Evolutionary conservation across 169 alveolate species (phyloP).

Genomic region (Sarcocystis neurona): DNA sequence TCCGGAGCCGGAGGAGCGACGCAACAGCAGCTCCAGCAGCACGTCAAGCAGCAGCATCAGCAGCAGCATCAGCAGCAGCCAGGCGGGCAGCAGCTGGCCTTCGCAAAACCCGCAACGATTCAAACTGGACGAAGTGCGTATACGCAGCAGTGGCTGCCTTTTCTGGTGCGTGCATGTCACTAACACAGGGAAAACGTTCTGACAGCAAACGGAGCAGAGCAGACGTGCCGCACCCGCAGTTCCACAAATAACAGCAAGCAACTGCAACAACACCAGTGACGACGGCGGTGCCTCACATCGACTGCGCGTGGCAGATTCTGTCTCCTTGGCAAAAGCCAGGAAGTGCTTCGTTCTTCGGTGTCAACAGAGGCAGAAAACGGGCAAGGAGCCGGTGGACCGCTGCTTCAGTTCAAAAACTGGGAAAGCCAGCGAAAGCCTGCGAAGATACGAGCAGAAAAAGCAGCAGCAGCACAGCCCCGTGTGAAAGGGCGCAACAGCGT

Average conservation of each 20-base stretch:
- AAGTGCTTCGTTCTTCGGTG: neutral
- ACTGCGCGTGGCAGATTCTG: too few relatives aligned
- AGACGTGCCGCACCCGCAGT: too few relatives aligned
- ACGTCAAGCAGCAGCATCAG: neutral
- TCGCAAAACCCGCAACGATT: too few relatives aligned
- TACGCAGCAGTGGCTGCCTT: too few relatives aligned
- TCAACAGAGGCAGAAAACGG: neutral
- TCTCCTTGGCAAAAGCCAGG: too few relatives aligned
- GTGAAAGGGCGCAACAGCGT: neutral
- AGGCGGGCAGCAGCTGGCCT: neutral
- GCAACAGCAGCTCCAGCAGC: conserved; percentile 42
- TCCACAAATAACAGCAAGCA: too few relatives aligned
- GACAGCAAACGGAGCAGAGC: too few relatives aligned
- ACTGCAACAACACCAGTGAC: too few relatives aligned
- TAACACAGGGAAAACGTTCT: too few relatives aligned
- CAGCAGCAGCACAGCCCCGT: neutral
- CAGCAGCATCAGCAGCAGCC: neutral
- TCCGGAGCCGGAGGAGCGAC: neutral
- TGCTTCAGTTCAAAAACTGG: conserved; percentile 63
- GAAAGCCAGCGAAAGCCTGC: conserved; percentile 72
- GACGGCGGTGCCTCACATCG: too few relatives aligned
- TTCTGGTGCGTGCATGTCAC: too few relatives aligned
- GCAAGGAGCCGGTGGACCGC: neutral
- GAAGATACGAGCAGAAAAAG: neutral
- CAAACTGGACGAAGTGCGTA: too few relatives aligned